Evolutionary conservation across 768 basidiomycete genomes (phyloP), one percentile per base, ranked within the genome.

Genomic region (Rhodotorula taiwanensis): DNA sequence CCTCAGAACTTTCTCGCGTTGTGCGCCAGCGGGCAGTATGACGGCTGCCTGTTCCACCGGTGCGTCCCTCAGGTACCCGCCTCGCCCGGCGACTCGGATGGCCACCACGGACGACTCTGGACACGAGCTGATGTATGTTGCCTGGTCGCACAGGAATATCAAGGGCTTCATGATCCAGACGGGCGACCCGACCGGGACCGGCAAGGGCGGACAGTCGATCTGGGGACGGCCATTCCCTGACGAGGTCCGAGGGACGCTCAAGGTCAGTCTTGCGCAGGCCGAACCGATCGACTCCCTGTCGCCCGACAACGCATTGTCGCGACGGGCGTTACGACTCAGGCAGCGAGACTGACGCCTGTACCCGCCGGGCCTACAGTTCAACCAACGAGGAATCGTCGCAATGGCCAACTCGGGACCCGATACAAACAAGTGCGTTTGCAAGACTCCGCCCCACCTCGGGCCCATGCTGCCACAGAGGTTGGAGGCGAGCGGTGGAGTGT

Each of bases 361-460:
- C n/a, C 20, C 18, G 16, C n/a, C n/a, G n/a, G n/a, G n/a, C n/a
- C n/a, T 30, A 30, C 74, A 98, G 94, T 98, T 99, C 79, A 97
- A 97, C 76, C 80, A 84, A 55, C 84, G 95, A 64, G 95, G 95
- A 23, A 81, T 97, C 69, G 86, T 98, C 21, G 95, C 95, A 33
- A 98, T 98, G 93, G 95, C 95, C 58, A 99, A 98, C 77, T 86
- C 89, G 13, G 95, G 95, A 2, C 85, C 85, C 15, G 89, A 95
- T 75, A 84, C 87, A 39, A 99, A 97, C 79, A 97, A 94, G 77
- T 77, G 36, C 13, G 70, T 4, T 18, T 20, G 30, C n/a, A n/a
- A n/a, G n/a, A n/a, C n/a, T n/a, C n/a, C n/a, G n/a, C n/a, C n/a
- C n/a, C n/a, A n/a, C n/a, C n/a, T n/a, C n/a, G n/a, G n/a, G n/a